Evolutionary conservation across 2,329 filamentous ascomycete species (phyloP), one percentile per base, ranked within the genome.

Genomic region (Diplodia corticola): DNA sequence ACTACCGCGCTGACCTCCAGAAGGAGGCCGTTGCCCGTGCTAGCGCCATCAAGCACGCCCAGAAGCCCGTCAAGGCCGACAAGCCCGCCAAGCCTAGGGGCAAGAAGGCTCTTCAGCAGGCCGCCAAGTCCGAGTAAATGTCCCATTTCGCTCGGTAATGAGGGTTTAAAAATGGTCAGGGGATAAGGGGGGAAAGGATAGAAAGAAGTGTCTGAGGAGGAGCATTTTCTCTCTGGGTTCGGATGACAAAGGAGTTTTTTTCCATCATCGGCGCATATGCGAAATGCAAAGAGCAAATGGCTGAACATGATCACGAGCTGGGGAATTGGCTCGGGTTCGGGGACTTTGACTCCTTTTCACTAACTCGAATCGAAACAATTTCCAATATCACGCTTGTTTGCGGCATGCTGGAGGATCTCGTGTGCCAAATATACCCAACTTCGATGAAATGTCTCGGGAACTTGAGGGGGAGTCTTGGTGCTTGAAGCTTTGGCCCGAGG

Each of bases 1-100:
- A 89, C 78, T 99, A 98, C 90, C 91, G 82, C 69, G 71, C 78
- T 51, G 82, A 84, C 74, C 78, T 84, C 69, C 79, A 81, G 72
- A 75, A 78, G 69, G 80, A 82, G 76, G 93, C 94, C 75, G 89
- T 98, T 76, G 85, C 92, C 81, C 92, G 95, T 77, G 92, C 91
- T 78, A 93, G 89, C 76, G 92, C 93, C 76, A 87, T 97, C 84
- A 91, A 89, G 81, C 85, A 85, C 77, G 88, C 90, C 74, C 91
- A 96, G 87, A 86, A 85, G 79, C 83, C 89, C 73, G 88, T 89
- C 82, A 96, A 96, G 89, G 85, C 89, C 69, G 81, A 83, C 70
- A 87, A 87, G 74, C 88, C 89, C 82, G 78, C 81, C 77, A 96
- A 96, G 88, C 84, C 85, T 74, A 87, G 92, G 77, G 93, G 93